phyloP scores from a whole-genome alignment of 495 filamentous ascomycete genomes.

The Aspergillus saccharolyticus region DNA sequence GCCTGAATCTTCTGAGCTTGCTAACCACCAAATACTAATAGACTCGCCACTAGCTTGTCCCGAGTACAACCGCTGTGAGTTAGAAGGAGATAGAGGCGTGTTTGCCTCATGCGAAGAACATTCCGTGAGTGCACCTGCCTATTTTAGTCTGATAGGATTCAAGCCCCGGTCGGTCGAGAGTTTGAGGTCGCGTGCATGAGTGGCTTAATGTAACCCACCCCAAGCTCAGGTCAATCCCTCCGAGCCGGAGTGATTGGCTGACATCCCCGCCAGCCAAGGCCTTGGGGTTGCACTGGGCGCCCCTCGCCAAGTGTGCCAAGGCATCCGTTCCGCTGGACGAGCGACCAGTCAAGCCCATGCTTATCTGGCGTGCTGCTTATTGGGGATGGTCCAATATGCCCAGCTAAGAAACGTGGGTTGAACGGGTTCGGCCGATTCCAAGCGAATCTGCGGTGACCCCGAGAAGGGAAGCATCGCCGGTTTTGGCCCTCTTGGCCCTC shows the following conservation, averaged over 20 bases:
- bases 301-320: slow-evolving; percentile 19
- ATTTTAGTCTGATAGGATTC: not conserved
- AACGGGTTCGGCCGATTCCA: not conserved
- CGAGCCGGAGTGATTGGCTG: not conserved
- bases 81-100: not conserved
- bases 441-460: not conserved
- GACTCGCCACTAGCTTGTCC: not conserved
- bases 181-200: not conserved
- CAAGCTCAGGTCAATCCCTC: not conserved
- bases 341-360: not conserved
- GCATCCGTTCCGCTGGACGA: not conserved
- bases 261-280: slow-evolving; percentile 3
- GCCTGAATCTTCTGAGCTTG: not conserved
- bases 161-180: not conserved
- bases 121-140: not conserved
- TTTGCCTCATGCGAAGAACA: not conserved
- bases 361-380: not conserved
- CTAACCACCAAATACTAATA: not conserved
- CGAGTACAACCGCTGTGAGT: not conserved
- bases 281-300: slow-evolving; percentile 17
- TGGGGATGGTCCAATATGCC: not conserved
- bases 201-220: not conserved
- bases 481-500: not conserved
- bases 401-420: not conserved
- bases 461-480: not conserved